Conservation (phyloP, 805 yeast species). For the Teunomyces cretensis region DNA sequence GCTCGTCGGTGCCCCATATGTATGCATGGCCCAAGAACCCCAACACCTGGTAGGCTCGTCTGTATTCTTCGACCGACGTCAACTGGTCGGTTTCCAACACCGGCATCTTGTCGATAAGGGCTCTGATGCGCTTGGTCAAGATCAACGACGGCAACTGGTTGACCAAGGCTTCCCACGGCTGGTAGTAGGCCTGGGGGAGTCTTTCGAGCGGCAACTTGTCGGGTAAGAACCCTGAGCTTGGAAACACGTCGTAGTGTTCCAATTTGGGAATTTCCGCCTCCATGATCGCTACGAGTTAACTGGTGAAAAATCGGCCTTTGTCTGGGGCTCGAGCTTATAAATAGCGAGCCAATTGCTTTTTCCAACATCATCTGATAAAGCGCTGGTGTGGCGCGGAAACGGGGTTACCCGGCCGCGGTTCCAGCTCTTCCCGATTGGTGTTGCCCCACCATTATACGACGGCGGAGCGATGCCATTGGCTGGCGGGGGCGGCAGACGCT, state of each 20-base stretch:
- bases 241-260: conserved; percentile 68
- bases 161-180: conserved; percentile 76
- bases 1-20: conserved; percentile 75
- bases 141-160: conserved; percentile 70
- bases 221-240: conserved; percentile 78
- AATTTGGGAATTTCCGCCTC: conserved; percentile 23
- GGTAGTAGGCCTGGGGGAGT: conserved; percentile 61
- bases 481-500: too few relatives aligned
- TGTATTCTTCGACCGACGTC: conserved; percentile 47
- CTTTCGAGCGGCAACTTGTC: conserved; percentile 57
- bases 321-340: too few relatives aligned
- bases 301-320: too few relatives aligned
- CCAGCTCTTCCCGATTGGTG: too few relatives aligned
- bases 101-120: conserved; percentile 63
- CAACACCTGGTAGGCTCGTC: conserved; percentile 79
- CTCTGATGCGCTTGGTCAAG: conserved; percentile 60
- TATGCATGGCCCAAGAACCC: conserved; percentile 86
- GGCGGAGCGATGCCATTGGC: too few relatives aligned
- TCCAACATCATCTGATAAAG: too few relatives aligned
- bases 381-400: too few relatives aligned
- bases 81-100: conserved; percentile 50
- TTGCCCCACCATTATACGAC: too few relatives aligned
- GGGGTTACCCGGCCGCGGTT: too few relatives aligned
- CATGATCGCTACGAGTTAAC: not conserved
- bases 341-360: too few relatives aligned